Evolutionary conservation across 306 rosid species (phyloP).

Genomic region (Glycine latifolia): DNA sequence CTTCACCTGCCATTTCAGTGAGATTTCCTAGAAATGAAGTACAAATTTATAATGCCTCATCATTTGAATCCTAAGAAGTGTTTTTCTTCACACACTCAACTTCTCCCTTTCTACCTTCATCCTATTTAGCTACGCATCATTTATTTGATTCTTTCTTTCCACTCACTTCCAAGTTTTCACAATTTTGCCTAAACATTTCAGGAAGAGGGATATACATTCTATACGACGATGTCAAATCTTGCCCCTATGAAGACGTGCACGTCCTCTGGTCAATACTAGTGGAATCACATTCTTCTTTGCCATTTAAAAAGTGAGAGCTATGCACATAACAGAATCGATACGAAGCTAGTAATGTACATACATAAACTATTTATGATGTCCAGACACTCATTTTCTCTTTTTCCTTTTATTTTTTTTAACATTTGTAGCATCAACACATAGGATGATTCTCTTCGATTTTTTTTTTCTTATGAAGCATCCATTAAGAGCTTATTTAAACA

Average conservation of each 20-base stretch:
- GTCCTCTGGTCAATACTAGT: constrained; percentile 91
- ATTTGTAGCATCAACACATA: constrained; percentile 33
- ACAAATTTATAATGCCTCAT: too few species aligned
- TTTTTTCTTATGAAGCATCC: constrained; percentile 21
- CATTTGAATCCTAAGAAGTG: background rate
- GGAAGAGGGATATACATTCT: constrained; percentile 93
- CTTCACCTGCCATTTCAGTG: background rate
- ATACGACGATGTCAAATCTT: constrained; percentile 90
- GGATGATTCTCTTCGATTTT: background rate
- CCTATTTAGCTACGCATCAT: background rate
- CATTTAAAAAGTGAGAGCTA: constrained; percentile 45
- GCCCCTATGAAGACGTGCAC: constrained; percentile 92
- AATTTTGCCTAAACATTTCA: constrained; percentile 41
- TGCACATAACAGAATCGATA: constrained; percentile 31
- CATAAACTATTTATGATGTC: constrained; percentile 47
- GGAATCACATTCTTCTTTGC: constrained; percentile 71
- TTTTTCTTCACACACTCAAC: constrained; percentile 3
- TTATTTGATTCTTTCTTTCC: background rate
- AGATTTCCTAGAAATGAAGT: background rate
- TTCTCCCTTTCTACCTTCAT: background rate
- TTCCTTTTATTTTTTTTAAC: background rate
- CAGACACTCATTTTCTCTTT: background rate
- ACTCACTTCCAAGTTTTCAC: background rate
- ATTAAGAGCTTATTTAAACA: constrained; percentile 31
- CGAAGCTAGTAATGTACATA: constrained; percentile 47